Base-by-base conservation (phyloP, 306 rosid species). In the Rosa chinensis region DNA sequence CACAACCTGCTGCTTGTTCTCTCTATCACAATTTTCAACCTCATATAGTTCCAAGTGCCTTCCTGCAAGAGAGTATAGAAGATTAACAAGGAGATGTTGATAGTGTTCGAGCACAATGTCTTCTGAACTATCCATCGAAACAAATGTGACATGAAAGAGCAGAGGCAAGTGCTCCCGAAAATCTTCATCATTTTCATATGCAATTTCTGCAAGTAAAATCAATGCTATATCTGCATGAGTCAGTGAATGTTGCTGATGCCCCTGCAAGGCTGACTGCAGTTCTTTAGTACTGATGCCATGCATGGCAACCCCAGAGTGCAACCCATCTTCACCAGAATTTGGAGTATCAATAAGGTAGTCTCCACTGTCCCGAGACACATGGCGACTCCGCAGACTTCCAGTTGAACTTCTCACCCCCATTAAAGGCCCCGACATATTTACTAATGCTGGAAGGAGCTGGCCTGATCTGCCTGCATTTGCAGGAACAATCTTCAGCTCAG, bases 321-420 rank as follows among this genome's bases (percentile, higher is more conserved):
- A 78, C 66, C 90, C 98, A 6, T 96, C 98, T 88, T 93, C 99
- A 79, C 98, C 98, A 18, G 99, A 96, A 88, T 93, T 96, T 84
- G 99, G 98, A 45, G 98, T 96, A 84, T 96, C 99, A 69, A 93
- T 89, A 81, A 93, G 94, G 87, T 96, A 96, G 85, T 96, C 99
- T 76, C 94, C 99, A 87, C 98, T 96, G 84, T 96, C 99, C 83
- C 99, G 84, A 47, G 99, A 96, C 77, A 93, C 96, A 87, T 96
- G 99, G 55, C 97, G 97, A 84, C 99, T 96, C 66, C 98, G 92
- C 73, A 93, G 71, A 83, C 93, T 96, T 84, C 99, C 99, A 1
- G 99, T 93, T 70, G 99, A 89, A 84, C 97, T 93, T 91, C 98
- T 91, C 77, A 96, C 97, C 75, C 99, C 99, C 93, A 93, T 96